Base-by-base conservation (phyloP, 192 early-diverging fungal genomes). In the Spinellus fusiger region DNA sequence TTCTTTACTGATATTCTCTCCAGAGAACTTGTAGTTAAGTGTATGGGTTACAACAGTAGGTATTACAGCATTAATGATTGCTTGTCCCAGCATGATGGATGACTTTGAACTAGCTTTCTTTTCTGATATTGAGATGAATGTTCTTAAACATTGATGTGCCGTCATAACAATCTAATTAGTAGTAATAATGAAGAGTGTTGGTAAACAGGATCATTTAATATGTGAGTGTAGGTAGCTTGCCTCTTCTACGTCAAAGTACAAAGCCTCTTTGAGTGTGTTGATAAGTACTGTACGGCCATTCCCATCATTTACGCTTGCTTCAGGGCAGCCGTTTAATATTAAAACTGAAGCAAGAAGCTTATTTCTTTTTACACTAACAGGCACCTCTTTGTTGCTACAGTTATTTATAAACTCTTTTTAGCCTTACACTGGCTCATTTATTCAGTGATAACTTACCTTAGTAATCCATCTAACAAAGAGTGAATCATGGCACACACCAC, bases 131-230 rank as follows among this genome's bases (percentile, higher is more conserved):
- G 62, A 40, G 6, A 77, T 53, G 7, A 77, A 50, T 2, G 70
- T 77, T 16, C 76, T 64, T 7, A 64, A 37, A 31, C 76, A 77
- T 57, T 77, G 76, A 20, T 71, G 65, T 16, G 69, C 62, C 10
- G 66, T 71, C 23, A 65, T 28, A 5, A 44, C 58, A 32, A 71
- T 62, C 69, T 75, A 68, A 9, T 37, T 51, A 22, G 23, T 46
- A 35, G 0, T 35, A 49, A 26, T 13, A 58, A 49, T 16, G 49
- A 49, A 8, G 8, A 32, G 15, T 32, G 46, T 49, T 23, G 12
- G 16, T 25, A 20, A 28, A 5, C 6, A 20, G 6, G 4, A 25
- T 15, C 16, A 12, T 23, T 23, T 59, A 40, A 20, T 20, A 29
- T 59, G 12, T 16, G 18, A 5, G 13, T 57, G 5, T 2, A 28